Conservation (phyloP, 2,329 filamentous ascomycete species). For the Chrysosporium queenslandicum region DNA sequence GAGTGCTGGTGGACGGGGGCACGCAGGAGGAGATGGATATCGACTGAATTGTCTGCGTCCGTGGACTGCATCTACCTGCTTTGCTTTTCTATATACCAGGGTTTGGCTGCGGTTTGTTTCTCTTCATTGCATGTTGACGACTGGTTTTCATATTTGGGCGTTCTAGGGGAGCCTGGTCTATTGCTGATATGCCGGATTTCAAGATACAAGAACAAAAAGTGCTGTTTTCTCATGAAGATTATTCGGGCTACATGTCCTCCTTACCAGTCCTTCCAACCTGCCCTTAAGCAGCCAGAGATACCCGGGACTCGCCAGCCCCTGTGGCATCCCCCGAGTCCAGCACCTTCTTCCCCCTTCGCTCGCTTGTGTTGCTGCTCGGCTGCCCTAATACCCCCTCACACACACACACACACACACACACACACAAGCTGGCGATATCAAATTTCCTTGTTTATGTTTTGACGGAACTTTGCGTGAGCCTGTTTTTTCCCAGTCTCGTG, state of each 20-base stretch:
- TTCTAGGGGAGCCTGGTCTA: conserved; percentile 1
- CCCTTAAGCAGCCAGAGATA: neutral
- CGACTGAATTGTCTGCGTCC: conserved; percentile 29
- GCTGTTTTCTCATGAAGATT: conserved; percentile 1
- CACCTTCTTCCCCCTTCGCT: neutral
- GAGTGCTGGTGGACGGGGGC: conserved; percentile 37
- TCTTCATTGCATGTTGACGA: conserved; percentile 3
- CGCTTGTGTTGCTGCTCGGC: neutral
- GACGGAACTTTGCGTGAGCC: neutral
- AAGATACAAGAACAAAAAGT: conserved; percentile 7
- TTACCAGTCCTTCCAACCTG: neutral
- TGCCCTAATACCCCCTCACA: neutral
- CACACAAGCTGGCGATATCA: neutral
- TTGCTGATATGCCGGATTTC: neutral
- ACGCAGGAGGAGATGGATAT: conserved; percentile 40
- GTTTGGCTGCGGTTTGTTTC: conserved; percentile 3
- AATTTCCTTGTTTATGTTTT: neutral
- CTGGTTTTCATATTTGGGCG: conserved; percentile 8
- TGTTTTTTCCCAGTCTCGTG: neutral
- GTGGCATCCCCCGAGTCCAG: neutral
- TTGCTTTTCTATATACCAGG: conserved; percentile 5
- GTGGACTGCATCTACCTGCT: neutral
- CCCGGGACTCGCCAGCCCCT: neutral
- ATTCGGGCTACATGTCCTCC: neutral
- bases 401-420: neutral